Percentiles rank a stretch among this genome's conserved stretches.
phyloP scores from a whole-genome alignment of 2,329 filamentous ascomycete species.

The Xylariomycetidae sp. region DNA sequence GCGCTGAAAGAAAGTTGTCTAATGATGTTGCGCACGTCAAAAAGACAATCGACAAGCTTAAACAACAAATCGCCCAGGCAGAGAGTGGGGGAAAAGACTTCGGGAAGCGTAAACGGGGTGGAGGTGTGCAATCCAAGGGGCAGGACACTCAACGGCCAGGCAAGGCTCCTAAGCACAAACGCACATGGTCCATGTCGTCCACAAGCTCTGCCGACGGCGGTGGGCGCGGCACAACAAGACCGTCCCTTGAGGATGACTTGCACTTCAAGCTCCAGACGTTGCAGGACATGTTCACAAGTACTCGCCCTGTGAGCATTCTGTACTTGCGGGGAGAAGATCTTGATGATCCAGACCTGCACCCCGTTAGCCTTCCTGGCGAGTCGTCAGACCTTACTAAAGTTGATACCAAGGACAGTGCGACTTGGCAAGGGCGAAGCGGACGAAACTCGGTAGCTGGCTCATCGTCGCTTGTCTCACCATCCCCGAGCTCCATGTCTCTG shows the following conservation, averaged over 20 bases:
- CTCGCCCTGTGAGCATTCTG: constrained; percentile 70
- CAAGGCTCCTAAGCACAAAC: constrained; percentile 86
- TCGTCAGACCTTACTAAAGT: constrained; percentile 54
- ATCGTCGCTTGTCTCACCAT: constrained; percentile 62
- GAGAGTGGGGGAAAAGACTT: constrained; percentile 65
- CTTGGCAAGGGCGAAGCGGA: constrained; percentile 50
- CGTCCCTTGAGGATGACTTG: constrained; percentile 67
- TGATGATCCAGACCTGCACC: constrained; percentile 76
- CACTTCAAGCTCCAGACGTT: constrained; percentile 73
- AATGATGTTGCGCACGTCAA: constrained; percentile 94
- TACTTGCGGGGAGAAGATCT: constrained; percentile 72
- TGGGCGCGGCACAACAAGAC: constrained; percentile 36
- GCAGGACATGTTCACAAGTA: constrained; percentile 87
- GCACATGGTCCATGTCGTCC: constrained; percentile 94
- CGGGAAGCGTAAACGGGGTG: constrained; percentile 57
- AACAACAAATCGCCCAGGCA: constrained; percentile 83
- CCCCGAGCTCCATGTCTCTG: constrained; percentile 60
- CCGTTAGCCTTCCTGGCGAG: constrained; percentile 69
- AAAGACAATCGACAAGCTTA: constrained; percentile 93
- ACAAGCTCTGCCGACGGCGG: constrained; percentile 51
- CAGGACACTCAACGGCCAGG: constrained; percentile 58
- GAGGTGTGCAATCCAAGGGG: constrained; percentile 37
- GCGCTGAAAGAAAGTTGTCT: constrained; percentile 88
- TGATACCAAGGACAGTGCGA: constrained; percentile 42
- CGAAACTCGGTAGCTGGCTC: constrained; percentile 53